Base-by-base conservation (phyloP, 192 early-diverging fungal species). In the Phycomyces blakesleeanus region DNA sequence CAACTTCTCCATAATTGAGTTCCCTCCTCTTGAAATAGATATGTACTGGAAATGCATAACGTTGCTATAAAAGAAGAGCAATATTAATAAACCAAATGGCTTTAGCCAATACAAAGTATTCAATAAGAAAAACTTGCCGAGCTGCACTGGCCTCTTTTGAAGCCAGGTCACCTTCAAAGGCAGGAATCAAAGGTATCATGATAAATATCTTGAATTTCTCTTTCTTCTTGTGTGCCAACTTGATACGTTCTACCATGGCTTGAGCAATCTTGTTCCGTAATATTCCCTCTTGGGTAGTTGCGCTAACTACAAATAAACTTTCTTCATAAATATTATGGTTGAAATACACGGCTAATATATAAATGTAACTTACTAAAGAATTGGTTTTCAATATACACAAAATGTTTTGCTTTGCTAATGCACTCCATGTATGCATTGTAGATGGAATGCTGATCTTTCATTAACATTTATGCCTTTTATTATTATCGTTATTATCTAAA, bases 341-440 rank as follows among this genome's bases (percentile, higher is more conserved):
- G 44, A 47, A 14, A 47, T 11, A 2, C 44, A 47, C 18, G 18
- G 40, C 40, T 11, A 47, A 14, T 51, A 24, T 53, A 7, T 16
- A 41, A 59, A 24, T 53, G 9, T 16, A 41, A 59, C 82, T 66
- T 82, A 85, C 83, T 85, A 73, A 96, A 96, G 80, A 96, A 96
- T 69, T 96, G 93, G 72, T 96, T 94, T 71, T 96, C 93, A 59
- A 96, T 94, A 75, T 96, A 96, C n/a, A 96, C 78, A 73, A 88
- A 93, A 69, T 95, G 91, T 69, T 90, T 76, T 9, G 93, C 85
- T 25, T 83, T 67, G 27, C 64, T 69, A 70, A 95, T 95, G 55
- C 82, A 79, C 53, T 84, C 75, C 61, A 89, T 65, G 69, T 96
- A 96, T 15, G 93, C 93, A 42, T 85, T 90, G 52, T 88, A 83